These are phyloP conservation scores for Marsdenia floribunda DNA, from an alignment of 257 asterid species.

Conservation along the genomic window DNA sequence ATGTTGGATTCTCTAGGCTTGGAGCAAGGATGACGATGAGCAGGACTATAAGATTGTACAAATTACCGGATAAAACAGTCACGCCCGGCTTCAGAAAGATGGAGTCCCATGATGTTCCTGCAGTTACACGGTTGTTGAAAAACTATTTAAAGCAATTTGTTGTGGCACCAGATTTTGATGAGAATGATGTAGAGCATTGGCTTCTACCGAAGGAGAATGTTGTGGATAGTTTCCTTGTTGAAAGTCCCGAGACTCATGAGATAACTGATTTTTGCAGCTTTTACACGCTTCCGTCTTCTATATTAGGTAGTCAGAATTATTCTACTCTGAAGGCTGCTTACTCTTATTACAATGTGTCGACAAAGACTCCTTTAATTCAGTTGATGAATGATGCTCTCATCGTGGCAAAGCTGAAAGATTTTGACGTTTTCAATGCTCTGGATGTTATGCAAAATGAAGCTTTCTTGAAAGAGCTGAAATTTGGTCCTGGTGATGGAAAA, in stretches of 20 bases:
- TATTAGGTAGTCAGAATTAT: slow-evolving; percentile 36
- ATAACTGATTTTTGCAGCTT: slow-evolving; percentile 49
- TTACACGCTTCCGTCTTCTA: slow-evolving; percentile 43
- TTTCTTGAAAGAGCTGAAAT: slow-evolving; percentile 40
- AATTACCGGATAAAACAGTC: slow-evolving; percentile 28
- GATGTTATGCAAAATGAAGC: slow-evolving; percentile 48
- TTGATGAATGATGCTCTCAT: slow-evolving; percentile 46
- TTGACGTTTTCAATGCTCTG: slow-evolving; percentile 47
- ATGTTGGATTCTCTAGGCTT: slow-evolving; percentile 47
- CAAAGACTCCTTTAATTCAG: slow-evolving; percentile 32
- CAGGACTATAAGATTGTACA: slow-evolving; percentile 41
- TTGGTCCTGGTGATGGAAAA: slow-evolving; percentile 48
- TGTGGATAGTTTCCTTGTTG: slow-evolving; percentile 47
- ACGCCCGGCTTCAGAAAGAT: slow-evolving; percentile 46
- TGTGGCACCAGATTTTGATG: slow-evolving; percentile 46
- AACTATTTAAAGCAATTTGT: slow-evolving; percentile 34
- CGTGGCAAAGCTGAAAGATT: slow-evolving; percentile 40
- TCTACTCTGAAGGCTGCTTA: slow-evolving; percentile 45
- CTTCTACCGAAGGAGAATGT: slow-evolving; percentile 47
- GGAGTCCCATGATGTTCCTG: slow-evolving; percentile 44
- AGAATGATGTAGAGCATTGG: slow-evolving; percentile 48
- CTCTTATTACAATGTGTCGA: slow-evolving; percentile 42
- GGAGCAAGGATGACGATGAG: slow-evolving; percentile 61
- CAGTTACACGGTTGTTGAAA: slow-evolving; percentile 35
- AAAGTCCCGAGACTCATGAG: slow-evolving; percentile 35